Evolutionary conservation across 345 rosid genomes (phyloP).

Genomic region (Citrus unshiu): DNA sequence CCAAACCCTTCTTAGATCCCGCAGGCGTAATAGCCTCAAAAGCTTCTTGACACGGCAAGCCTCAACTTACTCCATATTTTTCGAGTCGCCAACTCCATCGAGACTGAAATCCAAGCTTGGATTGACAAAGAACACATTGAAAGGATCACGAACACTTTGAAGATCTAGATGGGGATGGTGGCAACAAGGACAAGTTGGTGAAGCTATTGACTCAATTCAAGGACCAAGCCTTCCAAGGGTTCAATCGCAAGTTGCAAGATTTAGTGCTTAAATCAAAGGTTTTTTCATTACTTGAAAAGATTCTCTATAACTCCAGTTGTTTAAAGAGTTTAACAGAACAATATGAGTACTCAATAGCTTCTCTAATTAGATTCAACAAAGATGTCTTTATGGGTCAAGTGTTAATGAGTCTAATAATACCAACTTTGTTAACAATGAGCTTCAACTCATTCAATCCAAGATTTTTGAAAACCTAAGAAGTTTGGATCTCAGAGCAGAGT

Average conservation of each 20-base stretch:
- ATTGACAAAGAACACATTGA: no score
- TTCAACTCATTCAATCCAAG: no score
- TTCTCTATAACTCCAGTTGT: constrained; percentile 30
- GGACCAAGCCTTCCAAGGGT: constrained; percentile 42
- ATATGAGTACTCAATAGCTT: constrained; percentile 34
- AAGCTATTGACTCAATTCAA: constrained; percentile 37
- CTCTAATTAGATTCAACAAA: neutral
- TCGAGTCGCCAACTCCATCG: no score
- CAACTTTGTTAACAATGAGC: no score
- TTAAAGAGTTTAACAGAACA: constrained; percentile 38
- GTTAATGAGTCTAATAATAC: no score
- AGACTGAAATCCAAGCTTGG: no score
- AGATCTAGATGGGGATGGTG: constrained; percentile 8
- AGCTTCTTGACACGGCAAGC: no score
- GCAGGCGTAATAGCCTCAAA: no score
- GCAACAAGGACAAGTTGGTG: constrained; percentile 41
- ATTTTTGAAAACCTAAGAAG: neutral
- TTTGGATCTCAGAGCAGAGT: no score
- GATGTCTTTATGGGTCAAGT: no score
- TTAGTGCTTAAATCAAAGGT: constrained; percentile 36
- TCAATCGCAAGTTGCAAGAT: constrained; percentile 24
- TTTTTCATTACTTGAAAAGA: constrained; percentile 28
- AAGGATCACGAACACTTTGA: constrained; percentile 4
- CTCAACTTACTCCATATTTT: no score
- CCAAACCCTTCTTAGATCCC: no score